Evolutionary conservation across 73 alveolate species (phyloP).

Genomic region (Stentor roeselii): DNA sequence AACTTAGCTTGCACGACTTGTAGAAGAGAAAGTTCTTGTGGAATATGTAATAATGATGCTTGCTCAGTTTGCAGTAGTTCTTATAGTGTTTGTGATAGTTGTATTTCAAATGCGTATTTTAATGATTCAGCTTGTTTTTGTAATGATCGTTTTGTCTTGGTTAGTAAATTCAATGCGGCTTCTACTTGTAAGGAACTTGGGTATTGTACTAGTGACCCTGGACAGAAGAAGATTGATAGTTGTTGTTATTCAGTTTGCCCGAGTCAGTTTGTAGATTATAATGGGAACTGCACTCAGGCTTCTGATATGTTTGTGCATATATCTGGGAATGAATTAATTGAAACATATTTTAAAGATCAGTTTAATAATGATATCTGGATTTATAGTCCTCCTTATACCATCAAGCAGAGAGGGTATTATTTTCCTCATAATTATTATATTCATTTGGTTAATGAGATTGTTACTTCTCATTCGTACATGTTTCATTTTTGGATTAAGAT

Average conservation of each 20-base stretch:
- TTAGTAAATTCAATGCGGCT: neutral
- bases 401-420: neutral
- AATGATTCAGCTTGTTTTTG: neutral
- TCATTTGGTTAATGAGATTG: no score
- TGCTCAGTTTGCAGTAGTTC: neutral
- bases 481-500: neutral
- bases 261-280: no score
- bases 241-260: neutral
- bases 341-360: neutral
- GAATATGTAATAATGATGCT: neutral
- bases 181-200: neutral
- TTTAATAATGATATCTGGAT: no score
- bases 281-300: neutral
- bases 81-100: neutral
- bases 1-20: neutral
- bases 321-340: neutral
- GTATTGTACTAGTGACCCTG: neutral
- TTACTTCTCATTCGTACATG: neutral
- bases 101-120: neutral
- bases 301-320: no score
- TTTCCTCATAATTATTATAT: no score
- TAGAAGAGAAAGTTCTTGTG: neutral
- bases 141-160: no score
- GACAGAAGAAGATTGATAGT: neutral
- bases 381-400: neutral